A percentile compares a stretch with the other conserved stretches of the same genome.
These are phyloP conservation scores for Byssochlamys sp. DNA, from an alignment of 2,329 filamentous ascomycete species.

Conservation along the genomic window DNA sequence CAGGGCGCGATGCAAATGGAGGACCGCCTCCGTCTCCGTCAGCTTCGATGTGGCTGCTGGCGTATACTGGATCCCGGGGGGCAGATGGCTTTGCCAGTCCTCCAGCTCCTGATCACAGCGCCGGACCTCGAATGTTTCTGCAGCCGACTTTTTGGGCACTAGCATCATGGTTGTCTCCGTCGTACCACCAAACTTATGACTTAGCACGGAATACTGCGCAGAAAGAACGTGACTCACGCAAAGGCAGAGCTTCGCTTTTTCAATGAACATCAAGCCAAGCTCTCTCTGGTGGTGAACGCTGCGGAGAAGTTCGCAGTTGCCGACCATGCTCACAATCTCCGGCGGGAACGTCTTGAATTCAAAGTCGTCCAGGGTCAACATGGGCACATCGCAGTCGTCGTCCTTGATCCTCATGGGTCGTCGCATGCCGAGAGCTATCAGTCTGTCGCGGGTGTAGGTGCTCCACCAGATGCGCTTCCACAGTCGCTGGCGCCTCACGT, in stretches of 20 bases:
- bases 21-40: slow-evolving; percentile 35
- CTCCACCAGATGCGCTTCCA: slow-evolving; percentile 99
- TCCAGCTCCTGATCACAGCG: slow-evolving; percentile 69
- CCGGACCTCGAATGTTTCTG: slow-evolving; percentile 71
- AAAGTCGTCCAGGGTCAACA: slow-evolving; percentile 77
- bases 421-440: slow-evolving; percentile 88
- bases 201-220: slow-evolving; percentile 83
- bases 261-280: slow-evolving; percentile 78
- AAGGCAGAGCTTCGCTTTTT: slow-evolving; percentile 80
- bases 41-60: slow-evolving; percentile 50
- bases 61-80: slow-evolving; percentile 63
- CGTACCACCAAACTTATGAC: slow-evolving; percentile 63
- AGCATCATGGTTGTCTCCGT: slow-evolving; percentile 79
- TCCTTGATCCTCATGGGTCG: slow-evolving; percentile 85
- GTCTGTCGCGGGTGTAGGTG: slow-evolving; percentile 85
- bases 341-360: slow-evolving; percentile 62
- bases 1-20: slow-evolving; percentile 68
- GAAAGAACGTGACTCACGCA: slow-evolving; percentile 83
- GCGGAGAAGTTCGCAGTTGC: slow-evolving; percentile 60
- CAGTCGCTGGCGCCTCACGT: slow-evolving; percentile 61
- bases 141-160: slow-evolving; percentile 74
- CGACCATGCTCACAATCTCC: slow-evolving; percentile 57
- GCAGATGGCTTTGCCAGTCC: slow-evolving; percentile 65
- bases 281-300: slow-evolving; percentile 65
- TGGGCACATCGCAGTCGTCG: slow-evolving; percentile 86